Evolutionary conservation across 2,329 filamentous ascomycete genomes (phyloP).

Genomic region (Pseudogymnoascus verrucosus): DNA sequence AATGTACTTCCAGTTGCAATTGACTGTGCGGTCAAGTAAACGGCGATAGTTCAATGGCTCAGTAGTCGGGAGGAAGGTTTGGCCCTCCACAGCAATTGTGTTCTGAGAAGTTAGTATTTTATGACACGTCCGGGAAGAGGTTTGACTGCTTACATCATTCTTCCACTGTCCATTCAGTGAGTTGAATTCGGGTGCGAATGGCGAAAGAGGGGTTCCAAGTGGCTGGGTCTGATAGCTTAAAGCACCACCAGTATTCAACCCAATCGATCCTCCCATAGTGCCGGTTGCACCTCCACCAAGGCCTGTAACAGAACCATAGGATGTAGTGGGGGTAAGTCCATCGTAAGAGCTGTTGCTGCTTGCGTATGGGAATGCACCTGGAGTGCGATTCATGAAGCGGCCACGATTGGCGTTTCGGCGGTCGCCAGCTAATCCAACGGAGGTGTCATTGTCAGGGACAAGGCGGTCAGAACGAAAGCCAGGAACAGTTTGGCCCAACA

Average conservation of each 20-base stretch:
- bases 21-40: constrained; percentile 88
- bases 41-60: constrained; percentile 96
- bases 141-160: constrained; percentile 25
- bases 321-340: constrained; percentile 23
- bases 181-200: constrained; percentile 68
- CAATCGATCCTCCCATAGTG: constrained; percentile 17
- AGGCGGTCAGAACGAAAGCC: constrained; percentile 25
- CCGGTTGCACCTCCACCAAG: constrained; percentile 18
- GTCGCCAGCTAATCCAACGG: constrained; percentile 20
- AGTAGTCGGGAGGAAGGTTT: constrained; percentile 75
- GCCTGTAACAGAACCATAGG: constrained; percentile 23
- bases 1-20: constrained; percentile 98
- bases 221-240: constrained; percentile 40
- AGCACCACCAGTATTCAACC: constrained; percentile 10
- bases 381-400: constrained; percentile 23
- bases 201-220: constrained; percentile 59
- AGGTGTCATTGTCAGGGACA: constrained; percentile 22
- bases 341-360: constrained; percentile 29
- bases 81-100: constrained; percentile 46
- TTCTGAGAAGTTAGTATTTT: constrained; percentile 28
- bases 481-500: constrained; percentile 20
- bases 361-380: constrained; percentile 25
- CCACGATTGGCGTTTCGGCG: constrained; percentile 21
- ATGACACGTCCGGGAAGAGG: constrained; percentile 17
- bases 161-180: constrained; percentile 33